Evolutionary conservation across 352 stramenopile genomes (phyloP).

Genomic region (Aphanomyces cochlioides): DNA sequence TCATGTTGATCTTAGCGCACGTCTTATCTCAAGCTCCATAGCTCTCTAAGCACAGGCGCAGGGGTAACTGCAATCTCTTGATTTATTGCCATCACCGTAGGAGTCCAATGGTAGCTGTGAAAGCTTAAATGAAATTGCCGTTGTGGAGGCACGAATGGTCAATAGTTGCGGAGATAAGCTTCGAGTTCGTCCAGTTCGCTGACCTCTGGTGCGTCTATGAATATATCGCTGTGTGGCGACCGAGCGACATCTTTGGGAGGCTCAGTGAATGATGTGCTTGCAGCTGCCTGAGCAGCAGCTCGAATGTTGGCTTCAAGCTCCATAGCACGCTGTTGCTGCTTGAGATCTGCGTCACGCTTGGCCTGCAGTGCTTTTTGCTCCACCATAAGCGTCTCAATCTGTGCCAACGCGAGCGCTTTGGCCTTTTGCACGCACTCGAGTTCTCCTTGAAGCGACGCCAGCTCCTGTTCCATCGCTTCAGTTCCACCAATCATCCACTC

Average conservation of each 20-base stretch:
- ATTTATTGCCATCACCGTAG: no score
- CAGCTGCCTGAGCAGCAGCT: neutral
- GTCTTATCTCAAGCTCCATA: no score
- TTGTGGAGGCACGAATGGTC: neutral
- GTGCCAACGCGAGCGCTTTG: constrained; percentile 19
- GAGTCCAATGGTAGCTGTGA: no score
- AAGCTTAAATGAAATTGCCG: no score
- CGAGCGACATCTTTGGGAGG: neutral
- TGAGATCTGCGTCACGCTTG: constrained; percentile 4
- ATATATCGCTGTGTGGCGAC: neutral
- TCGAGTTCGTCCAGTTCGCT: constrained; percentile 18
- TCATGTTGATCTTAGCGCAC: no score
- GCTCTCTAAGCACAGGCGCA: no score
- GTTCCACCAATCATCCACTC: constrained; percentile 1
- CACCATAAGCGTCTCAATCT: constrained; percentile 25
- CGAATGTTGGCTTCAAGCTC: neutral
- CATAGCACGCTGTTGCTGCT: neutral
- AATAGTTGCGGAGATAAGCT: constrained; percentile 13
- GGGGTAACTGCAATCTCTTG: no score
- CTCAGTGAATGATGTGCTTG: neutral
- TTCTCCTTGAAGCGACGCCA: constrained; percentile 3
- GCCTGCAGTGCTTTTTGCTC: constrained; percentile 16
- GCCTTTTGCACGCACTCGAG: constrained; percentile 5
- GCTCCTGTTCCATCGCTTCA: constrained; percentile 4
- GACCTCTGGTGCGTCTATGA: neutral